Evolutionary conservation across 2,329 filamentous ascomycete genomes (phyloP).

Genomic region (Harringtonia lauricola): DNA sequence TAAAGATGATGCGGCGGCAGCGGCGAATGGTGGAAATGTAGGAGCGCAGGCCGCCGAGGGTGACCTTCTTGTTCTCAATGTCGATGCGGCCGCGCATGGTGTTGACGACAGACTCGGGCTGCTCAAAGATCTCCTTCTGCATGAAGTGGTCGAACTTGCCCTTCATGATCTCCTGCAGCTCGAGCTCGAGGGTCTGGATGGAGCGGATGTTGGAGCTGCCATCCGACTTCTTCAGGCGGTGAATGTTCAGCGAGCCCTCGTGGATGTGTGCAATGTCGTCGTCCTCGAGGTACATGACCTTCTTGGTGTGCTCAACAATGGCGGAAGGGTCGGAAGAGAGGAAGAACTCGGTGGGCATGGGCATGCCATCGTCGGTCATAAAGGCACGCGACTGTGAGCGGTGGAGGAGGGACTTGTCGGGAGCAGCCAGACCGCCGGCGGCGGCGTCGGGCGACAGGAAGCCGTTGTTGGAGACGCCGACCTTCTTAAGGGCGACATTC

Average conservation of each 20-base stretch:
- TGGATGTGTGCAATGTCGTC: conserved; percentile 99
- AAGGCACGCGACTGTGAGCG: conserved; percentile 97
- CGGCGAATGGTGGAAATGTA: conserved; percentile 95
- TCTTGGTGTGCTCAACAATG: conserved; percentile 99
- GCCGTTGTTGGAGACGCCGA: conserved; percentile 61
- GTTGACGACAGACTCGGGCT: conserved; percentile 98
- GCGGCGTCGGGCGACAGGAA: conserved; percentile 46
- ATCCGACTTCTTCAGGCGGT: conserved; percentile 93
- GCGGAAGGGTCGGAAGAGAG: conserved; percentile 96
- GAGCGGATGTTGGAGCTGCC: conserved; percentile 93
- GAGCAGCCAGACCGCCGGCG: conserved; percentile 54
- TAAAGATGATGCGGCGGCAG: conserved; percentile 96
- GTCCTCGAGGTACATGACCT: conserved; percentile 98
- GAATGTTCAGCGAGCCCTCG: conserved; percentile 97
- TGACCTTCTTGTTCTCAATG: conserved; percentile 85
- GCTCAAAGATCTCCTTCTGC: conserved; percentile 99
- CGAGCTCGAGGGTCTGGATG: conserved; percentile 96
- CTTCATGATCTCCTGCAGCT: conserved; percentile 99
- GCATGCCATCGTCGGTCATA: conserved; percentile 95
- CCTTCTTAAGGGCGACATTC: conserved; percentile 94
- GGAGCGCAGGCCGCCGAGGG: conserved; percentile 86
- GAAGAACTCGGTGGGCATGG: conserved; percentile 98
- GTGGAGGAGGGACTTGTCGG: conserved; percentile 97
- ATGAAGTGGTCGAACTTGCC: conserved; percentile 99
- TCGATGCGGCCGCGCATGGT: conserved; percentile 99